Percentiles rank a stretch among this genome's conserved stretches.
Evolutionary conservation across 2,329 filamentous ascomycete genomes (phyloP).

Genomic region (Endoconidiophora polonica): DNA sequence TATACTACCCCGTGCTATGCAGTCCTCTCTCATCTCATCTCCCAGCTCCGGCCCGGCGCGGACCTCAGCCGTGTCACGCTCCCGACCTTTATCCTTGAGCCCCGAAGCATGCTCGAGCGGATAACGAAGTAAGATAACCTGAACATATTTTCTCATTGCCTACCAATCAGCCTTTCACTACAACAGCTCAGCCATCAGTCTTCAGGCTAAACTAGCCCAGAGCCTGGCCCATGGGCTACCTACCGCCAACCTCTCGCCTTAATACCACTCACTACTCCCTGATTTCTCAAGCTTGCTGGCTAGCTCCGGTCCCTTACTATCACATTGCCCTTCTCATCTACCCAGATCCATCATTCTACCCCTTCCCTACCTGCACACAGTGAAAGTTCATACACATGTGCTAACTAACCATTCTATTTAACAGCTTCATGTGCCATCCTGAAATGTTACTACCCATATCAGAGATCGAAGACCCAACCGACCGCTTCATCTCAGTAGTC

Average conservation of each 20-base stretch:
- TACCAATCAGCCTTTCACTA: neutral
- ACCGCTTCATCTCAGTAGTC: slow-evolving; percentile 85
- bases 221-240: neutral
- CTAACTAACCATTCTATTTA: slow-evolving; percentile 1
- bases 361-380: neutral
- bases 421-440: slow-evolving; percentile 96
- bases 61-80: slow-evolving; percentile 88
- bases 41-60: slow-evolving; percentile 84
- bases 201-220: neutral
- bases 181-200: neutral
- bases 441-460: slow-evolving; percentile 86
- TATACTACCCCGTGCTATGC: slow-evolving; percentile 7
- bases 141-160: slow-evolving; percentile 12
- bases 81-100: slow-evolving; percentile 95
- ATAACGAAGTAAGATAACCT: slow-evolving; percentile 69
- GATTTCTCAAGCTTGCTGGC: neutral
- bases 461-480: slow-evolving; percentile 68
- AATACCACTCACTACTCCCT: neutral
- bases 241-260: neutral
- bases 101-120: slow-evolving; percentile 91
- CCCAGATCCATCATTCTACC: neutral
- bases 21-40: slow-evolving; percentile 96
- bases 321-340: no score
- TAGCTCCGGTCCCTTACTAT: neutral
- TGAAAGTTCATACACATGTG: neutral